Base-by-base conservation (phyloP, 768 basidiomycete genomes). In the Tremella fuciformis region DNA sequence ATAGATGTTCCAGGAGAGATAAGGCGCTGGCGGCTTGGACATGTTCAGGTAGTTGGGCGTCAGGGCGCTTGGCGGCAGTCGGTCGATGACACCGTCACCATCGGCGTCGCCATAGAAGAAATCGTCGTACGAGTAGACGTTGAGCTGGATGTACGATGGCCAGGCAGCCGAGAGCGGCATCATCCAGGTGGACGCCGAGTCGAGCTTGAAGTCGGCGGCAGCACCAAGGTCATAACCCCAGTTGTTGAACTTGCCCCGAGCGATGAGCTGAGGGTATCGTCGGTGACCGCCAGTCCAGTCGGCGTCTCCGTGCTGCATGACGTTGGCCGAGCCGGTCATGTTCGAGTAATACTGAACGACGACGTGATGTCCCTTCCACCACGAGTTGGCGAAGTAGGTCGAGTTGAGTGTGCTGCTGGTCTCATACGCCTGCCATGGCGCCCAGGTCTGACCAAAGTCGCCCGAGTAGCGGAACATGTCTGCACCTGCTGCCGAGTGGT, bases 151-250 rank as follows among this genome's bases (percentile, higher is more conserved):
- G 66, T 85, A 91, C 1, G 88, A 86, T 4, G 92, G 92, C 92
- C 92, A 96, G 11, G 83, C 79, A 29, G 88, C 83, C 86, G 91
- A 91, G 71, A 94, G 86, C 0, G 64, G 70, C 50, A 67, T 67
- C 44, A 61, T 50, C 69, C 91, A 94, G 76, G 49, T 82, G 82
- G 25, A 18, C 11, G 39, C n/a, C 11, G 25, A 57, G 84, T 83
- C 25, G 0, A 64, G 52, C 25, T 76, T 78, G 87, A 94, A 89
- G 62, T 82, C 66, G 40, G 88, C 82, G 0, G 83, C 64, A 42
- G 91, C 83, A 68, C 92, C 92, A 57, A 84, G 80, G 79, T 96
- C 92, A 73, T 85, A 91, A 55, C 92, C 92, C 90, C 91, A 96
- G 37, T 82, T 78, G 70, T 96, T 96, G 83, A 89, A 96, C 0